Evolutionary conservation across 306 rosid species (phyloP).

Genomic region (Astragalus glycyphyllos): DNA sequence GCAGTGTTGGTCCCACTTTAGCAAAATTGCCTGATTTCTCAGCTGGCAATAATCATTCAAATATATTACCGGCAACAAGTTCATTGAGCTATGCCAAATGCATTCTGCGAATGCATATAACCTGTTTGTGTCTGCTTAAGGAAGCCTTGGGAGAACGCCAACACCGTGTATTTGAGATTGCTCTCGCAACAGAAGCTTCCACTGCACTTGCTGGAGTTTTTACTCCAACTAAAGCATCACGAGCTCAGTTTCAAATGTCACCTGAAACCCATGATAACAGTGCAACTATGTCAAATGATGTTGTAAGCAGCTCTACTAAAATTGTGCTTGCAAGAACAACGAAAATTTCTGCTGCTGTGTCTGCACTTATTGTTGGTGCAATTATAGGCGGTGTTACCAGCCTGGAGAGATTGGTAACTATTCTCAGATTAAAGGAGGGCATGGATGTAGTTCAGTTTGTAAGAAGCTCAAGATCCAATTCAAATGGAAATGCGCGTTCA

Average conservation of each 20-base stretch:
- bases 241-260: slow-evolving; percentile 72
- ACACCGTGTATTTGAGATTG: slow-evolving; percentile 91
- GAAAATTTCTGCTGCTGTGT: slow-evolving; percentile 81
- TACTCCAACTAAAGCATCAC: slow-evolving; percentile 78
- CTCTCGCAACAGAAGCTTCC: slow-evolving; percentile 86
- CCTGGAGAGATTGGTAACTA: slow-evolving; percentile 86
- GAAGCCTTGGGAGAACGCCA: slow-evolving; percentile 98
- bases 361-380: slow-evolving; percentile 85
- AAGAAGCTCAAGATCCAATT: slow-evolving; percentile 74
- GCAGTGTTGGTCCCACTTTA: slow-evolving; percentile 67
- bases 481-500: slow-evolving; percentile 88
- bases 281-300: slow-evolving; percentile 58
- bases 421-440: slow-evolving; percentile 84
- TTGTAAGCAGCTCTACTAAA: slow-evolving; percentile 54
- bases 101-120: slow-evolving; percentile 73
- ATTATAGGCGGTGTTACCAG: slow-evolving; percentile 80
- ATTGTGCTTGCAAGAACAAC: slow-evolving; percentile 60
- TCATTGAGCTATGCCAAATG: slow-evolving; percentile 71
- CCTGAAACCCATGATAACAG: slow-evolving; percentile 74
- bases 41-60: slow-evolving; percentile 59
- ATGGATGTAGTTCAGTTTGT: slow-evolving; percentile 81
- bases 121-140: slow-evolving; percentile 83
- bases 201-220: slow-evolving; percentile 75
- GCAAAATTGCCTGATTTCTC: slow-evolving; percentile 71
- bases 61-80: slow-evolving; percentile 59